Percentiles rank a stretch among this genome's conserved stretches.
These are phyloP conservation scores for Santalum album DNA, from an alignment of 164 flowering plant genomes.

Conservation along the genomic window DNA sequence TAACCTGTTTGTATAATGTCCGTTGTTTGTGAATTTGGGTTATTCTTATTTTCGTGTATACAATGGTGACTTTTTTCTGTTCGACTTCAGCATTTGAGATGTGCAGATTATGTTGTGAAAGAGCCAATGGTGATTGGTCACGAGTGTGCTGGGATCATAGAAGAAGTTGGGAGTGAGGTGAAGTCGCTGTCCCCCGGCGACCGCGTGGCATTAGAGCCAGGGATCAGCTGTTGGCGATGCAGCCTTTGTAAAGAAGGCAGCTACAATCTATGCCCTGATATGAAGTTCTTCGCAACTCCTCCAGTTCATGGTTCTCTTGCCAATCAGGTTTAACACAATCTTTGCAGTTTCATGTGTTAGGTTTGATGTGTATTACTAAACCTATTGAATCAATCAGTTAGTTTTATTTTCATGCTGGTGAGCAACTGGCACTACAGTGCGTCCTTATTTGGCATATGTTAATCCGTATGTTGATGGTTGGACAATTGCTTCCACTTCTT, in stretches of 20 bases:
- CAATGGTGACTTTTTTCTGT: neutral
- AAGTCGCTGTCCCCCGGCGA: constrained; percentile 60
- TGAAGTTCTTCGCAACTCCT: constrained; percentile 95
- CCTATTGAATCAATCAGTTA: neutral
- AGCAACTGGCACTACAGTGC: neutral
- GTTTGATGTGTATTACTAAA: no score
- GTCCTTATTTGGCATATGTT: neutral
- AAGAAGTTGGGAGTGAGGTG: constrained; percentile 78
- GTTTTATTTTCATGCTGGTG: neutral
- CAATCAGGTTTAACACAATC: constrained; percentile 46
- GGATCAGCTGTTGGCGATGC: constrained; percentile 73
- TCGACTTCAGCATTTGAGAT: constrained; percentile 41
- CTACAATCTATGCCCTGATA: constrained; percentile 86
- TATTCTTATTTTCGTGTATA: neutral
- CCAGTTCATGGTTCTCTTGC: constrained; percentile 88
- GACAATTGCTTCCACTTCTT: no score
- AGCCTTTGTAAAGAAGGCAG: constrained; percentile 63
- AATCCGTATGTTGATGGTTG: neutral
- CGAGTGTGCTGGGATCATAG: constrained; percentile 90
- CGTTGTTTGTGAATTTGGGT: no score
- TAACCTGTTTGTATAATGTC: neutral
- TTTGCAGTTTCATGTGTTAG: no score
- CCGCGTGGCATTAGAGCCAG: constrained; percentile 92
- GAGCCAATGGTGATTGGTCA: constrained; percentile 99
- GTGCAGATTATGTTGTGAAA: constrained; percentile 64